Evolutionary conservation across 2,329 filamentous ascomycete species (phyloP), one percentile per base, ranked within the genome.

Genomic region (Cladorrhinum sp.): DNA sequence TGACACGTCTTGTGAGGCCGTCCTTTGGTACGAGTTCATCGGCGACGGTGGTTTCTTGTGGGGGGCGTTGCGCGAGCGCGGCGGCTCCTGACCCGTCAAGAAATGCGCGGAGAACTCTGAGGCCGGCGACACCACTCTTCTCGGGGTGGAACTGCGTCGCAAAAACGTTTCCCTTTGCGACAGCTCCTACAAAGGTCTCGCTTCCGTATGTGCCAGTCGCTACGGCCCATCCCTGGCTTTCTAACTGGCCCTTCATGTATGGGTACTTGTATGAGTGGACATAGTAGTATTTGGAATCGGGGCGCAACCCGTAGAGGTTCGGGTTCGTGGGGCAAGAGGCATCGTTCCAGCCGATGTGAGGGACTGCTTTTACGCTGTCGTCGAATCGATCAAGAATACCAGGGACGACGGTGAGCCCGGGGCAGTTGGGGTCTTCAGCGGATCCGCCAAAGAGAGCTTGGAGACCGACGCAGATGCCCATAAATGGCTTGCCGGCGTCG

Each of bases 291-390:
- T 98, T 99, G 72, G 91, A 96, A 57, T 83, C 82, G 0, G 91
- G 87, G 25, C 84, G 80, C 57, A 99, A 77, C 60, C 90, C 92
- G 74, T 93, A 97, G 60, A 98, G 83, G 67, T 72, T 73, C 59
- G 71, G 83, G 69, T 73, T 74, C 60, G 72, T 75, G 63, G 58
- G 73, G 62, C 74, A 78, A 62, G 69, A 77, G 50, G 96, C 95
- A 67, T 88, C 92, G 76, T 99, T 99, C 95, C 95, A 99, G 58
- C 95, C 95, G 74, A 99, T 99, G 77, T 99, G 96, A 41, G 95
- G 95, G n/a, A 99, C 96, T 38, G 92, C 88, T 78, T 98, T 98
- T 69, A 84, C 79, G 29, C 76, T 74, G 72, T 91, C 86, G 72
- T 91, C 79, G 77, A 99, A 99, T 62, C 88, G 87, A 71, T 85